These are phyloP conservation scores for Russula ochroleuca DNA, from an alignment of 768 basidiomycete species.

Conservation along the genomic window DNA sequence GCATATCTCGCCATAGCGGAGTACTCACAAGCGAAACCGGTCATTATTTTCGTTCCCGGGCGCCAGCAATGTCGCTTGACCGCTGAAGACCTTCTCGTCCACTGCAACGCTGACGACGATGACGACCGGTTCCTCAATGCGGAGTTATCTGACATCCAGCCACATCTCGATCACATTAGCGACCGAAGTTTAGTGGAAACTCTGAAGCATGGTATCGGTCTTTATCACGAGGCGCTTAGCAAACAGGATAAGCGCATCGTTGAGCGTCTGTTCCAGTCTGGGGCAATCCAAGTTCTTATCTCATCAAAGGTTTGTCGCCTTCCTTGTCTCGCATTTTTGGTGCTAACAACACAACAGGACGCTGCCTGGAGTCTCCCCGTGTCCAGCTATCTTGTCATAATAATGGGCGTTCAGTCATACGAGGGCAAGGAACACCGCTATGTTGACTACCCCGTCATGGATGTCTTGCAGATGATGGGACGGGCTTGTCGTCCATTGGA, in stretches of 20 bases:
- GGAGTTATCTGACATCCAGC: constrained; percentile 73
- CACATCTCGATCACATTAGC: constrained; percentile 79
- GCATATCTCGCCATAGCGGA: constrained; percentile 91
- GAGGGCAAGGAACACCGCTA: constrained; percentile 99
- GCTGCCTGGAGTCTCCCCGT: constrained; percentile 95
- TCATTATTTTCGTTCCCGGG: constrained; percentile 89
- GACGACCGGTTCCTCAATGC: constrained; percentile 87
- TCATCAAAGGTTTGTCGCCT: constrained; percentile 72
- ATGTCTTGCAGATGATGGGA: constrained; percentile 99
- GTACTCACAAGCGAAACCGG: constrained; percentile 78
- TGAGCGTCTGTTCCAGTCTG: constrained; percentile 85
- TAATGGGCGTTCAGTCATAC: constrained; percentile 98
- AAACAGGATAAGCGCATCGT: constrained; percentile 94
- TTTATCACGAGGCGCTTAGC: constrained; percentile 90
- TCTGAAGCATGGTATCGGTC: constrained; percentile 86
- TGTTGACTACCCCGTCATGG: constrained; percentile 96
- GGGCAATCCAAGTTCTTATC: constrained; percentile 91
- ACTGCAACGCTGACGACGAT: constrained; percentile 84
- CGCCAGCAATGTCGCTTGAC: constrained; percentile 92
- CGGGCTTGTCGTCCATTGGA: constrained; percentile 88
- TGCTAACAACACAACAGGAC: constrained; percentile 50
- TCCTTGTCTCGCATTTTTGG: not conserved
- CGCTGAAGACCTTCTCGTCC: constrained; percentile 84
- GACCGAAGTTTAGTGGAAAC: constrained; percentile 75
- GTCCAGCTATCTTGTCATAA: constrained; percentile 94